Percentiles rank a stretch among this genome's conserved stretches.
Evolutionary conservation across 768 basidiomycete genomes (phyloP).

Genomic region (Pisolithus sp.): DNA sequence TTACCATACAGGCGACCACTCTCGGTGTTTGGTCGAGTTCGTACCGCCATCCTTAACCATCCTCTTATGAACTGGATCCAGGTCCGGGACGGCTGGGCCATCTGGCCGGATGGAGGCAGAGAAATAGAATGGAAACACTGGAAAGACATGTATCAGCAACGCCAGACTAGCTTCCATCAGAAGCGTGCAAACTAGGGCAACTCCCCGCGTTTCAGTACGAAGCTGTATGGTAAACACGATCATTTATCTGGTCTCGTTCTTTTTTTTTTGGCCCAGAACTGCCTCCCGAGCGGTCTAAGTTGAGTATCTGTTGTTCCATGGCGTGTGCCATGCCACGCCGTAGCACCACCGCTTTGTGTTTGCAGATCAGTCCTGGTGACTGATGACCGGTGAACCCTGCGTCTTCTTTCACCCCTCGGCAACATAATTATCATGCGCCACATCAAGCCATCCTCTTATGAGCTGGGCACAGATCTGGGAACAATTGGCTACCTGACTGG

Average conservation of each 20-base stretch:
- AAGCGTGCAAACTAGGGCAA: slow-evolving; percentile 14
- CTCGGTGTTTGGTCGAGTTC: slow-evolving; percentile 46
- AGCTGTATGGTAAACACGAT: too few species aligned
- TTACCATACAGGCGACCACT: slow-evolving; percentile 49
- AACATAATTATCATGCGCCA: too few species aligned
- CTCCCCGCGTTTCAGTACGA: background rate
- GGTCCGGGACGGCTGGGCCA: slow-evolving; percentile 74
- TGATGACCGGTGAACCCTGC: too few species aligned
- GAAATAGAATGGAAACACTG: slow-evolving; percentile 67
- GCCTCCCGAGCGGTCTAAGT: too few species aligned
- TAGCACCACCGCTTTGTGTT: too few species aligned
- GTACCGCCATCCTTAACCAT: slow-evolving; percentile 46
- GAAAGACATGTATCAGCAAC: slow-evolving; percentile 51
- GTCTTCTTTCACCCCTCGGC: too few species aligned
- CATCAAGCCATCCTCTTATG: slow-evolving; percentile 41
- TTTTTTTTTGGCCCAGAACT: too few species aligned
- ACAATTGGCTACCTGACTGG: slow-evolving; percentile 75
- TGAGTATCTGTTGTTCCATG: too few species aligned
- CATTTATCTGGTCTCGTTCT: too few species aligned
- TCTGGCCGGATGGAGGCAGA: slow-evolving; percentile 75
- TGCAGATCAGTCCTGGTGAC: too few species aligned
- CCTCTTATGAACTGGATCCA: slow-evolving; percentile 59
- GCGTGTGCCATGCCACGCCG: too few species aligned
- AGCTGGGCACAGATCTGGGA: slow-evolving; percentile 70
- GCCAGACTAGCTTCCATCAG: slow-evolving; percentile 12